Evolutionary conservation across 176 grass and related monocot species (phyloP).

Genomic region (Oryza australiensis): DNA sequence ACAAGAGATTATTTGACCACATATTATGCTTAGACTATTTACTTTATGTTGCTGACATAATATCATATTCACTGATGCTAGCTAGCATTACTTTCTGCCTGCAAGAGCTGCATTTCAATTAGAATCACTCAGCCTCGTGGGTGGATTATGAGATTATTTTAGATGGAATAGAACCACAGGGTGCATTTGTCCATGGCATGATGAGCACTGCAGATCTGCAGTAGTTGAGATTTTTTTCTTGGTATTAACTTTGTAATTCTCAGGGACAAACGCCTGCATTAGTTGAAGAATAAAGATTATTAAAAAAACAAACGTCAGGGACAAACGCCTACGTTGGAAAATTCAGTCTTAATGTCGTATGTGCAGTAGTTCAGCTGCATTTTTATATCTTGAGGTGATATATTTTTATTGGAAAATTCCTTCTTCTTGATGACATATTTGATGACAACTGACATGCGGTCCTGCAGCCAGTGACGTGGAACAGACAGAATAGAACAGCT

Average conservation of each 20-base stretch:
- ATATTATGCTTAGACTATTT: neutral
- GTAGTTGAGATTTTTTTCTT: constrained; percentile 37
- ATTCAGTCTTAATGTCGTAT: neutral
- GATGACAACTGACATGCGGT: neutral
- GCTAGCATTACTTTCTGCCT: constrained; percentile 26
- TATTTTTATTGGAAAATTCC: neutral
- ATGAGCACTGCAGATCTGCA: constrained; percentile 32
- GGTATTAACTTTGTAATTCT: constrained; percentile 5
- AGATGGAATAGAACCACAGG: neutral
- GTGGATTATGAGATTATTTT: neutral
- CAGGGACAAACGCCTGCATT: neutral
- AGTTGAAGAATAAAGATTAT: neutral
- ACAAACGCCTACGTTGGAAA: neutral
- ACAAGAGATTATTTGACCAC: constrained; percentile 12
- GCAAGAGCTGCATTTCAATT: neutral
- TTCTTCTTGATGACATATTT: neutral
- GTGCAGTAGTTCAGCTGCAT: neutral
- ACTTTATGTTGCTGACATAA: neutral
- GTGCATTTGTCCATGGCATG: neutral
- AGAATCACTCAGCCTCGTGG: constrained; percentile 11
- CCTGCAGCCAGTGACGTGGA: neutral
- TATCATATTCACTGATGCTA: constrained; percentile 5
- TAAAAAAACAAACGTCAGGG: neutral
- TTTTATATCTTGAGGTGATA: constrained; percentile 21
- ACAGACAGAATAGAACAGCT: neutral